Percentiles rank a stretch among this genome's conserved stretches.
Conservation (phyloP, 306 rosid genomes). For the Ormosia emarginata region DNA sequence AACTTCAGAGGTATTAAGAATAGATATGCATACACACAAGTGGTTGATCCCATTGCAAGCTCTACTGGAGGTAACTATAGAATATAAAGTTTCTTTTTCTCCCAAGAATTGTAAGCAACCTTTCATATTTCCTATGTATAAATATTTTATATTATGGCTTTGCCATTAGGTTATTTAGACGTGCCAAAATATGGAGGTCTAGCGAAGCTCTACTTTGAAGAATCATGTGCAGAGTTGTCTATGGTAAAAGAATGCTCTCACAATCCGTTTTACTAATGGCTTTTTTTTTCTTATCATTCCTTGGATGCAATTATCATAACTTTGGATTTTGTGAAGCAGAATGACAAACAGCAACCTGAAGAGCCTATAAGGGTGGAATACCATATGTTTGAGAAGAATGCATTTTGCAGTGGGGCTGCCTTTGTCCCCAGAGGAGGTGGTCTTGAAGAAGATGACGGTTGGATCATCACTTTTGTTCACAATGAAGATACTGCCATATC, state of each 20-base stretch:
- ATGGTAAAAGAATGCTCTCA: slow-evolving; percentile 16
- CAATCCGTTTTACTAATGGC: not conserved
- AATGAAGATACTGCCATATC: slow-evolving; percentile 53
- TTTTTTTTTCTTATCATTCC: not conserved
- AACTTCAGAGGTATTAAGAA: slow-evolving; percentile 45
- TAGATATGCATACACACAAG: slow-evolving; percentile 53
- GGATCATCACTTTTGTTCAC: slow-evolving; percentile 75
- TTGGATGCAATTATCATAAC: not conserved
- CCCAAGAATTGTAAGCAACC: not conserved
- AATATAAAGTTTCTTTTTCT: not conserved
- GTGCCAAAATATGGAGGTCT: slow-evolving; percentile 53
- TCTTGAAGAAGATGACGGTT: slow-evolving; percentile 73
- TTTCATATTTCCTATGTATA: not conserved
- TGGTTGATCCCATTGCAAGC: slow-evolving; percentile 44
- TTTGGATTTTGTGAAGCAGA: slow-evolving; percentile 19
- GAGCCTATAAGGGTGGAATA: slow-evolving; percentile 46
- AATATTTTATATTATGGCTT: not conserved
- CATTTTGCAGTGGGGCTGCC: slow-evolving; percentile 58
- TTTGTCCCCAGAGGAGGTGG: slow-evolving; percentile 53
- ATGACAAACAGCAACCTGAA: slow-evolving; percentile 11
- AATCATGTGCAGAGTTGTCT: slow-evolving; percentile 28
- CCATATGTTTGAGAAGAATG: slow-evolving; percentile 56
- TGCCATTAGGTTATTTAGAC: slow-evolving; percentile 20
- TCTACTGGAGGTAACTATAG: slow-evolving; percentile 34
- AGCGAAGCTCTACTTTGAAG: slow-evolving; percentile 58